phyloP scores from a whole-genome alignment of 192 early-diverging fungal species.

The Paraglomus occultum region DNA sequence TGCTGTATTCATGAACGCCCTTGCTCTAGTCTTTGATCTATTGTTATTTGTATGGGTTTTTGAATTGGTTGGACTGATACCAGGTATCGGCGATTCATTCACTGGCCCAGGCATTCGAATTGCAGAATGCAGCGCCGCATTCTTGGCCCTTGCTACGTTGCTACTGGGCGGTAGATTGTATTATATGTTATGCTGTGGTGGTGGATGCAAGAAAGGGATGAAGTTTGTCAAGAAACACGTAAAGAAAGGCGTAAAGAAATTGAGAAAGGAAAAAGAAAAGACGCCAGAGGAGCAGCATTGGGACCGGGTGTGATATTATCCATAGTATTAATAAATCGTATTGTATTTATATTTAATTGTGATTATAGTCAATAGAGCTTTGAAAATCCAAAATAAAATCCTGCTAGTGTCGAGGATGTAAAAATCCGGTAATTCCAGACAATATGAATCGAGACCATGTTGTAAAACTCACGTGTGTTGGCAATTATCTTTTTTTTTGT shows the following conservation, averaged over 20 bases:
- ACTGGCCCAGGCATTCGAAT: slow-evolving; percentile 17
- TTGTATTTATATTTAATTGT: no score
- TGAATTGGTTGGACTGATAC: slow-evolving; percentile 3
- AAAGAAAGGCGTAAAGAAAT: background rate
- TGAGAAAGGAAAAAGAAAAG: slow-evolving; percentile 14
- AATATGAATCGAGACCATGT: no score
- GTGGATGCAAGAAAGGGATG: background rate
- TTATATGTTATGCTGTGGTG: background rate
- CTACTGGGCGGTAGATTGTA: background rate
- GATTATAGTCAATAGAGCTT: no score
- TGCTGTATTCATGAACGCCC: background rate
- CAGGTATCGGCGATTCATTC: slow-evolving; percentile 16
- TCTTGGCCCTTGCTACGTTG: background rate
- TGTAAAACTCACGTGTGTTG: no score
- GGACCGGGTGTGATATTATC: background rate
- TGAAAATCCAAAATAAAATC: no score
- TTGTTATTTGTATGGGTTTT: slow-evolving; percentile 24
- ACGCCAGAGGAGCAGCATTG: background rate
- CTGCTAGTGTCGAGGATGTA: no score
- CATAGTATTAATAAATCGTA: no score
- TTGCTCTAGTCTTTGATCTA: slow-evolving; percentile 1
- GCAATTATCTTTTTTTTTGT: no score
- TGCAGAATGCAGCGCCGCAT: background rate
- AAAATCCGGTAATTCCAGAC: no score
- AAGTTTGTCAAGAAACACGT: background rate